phyloP scores from a whole-genome alignment of 768 basidiomycete genomes.

The Daedaleopsis nitida region DNA sequence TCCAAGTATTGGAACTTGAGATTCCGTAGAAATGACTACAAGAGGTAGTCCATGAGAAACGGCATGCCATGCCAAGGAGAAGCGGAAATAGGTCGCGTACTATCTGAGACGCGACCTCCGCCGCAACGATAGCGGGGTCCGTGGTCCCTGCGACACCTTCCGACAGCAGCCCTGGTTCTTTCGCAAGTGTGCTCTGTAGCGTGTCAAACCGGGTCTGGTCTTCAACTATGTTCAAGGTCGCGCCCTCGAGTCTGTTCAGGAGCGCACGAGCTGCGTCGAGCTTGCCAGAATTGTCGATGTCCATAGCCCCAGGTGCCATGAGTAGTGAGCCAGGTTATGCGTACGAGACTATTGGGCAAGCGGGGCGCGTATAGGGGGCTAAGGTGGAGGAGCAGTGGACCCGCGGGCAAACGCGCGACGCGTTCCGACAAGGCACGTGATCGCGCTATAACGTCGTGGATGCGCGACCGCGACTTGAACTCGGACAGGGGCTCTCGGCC shows the following conservation, averaged over 20 bases:
- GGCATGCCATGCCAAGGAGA: neutral
- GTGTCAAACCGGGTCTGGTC: conserved; percentile 22
- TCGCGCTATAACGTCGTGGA: neutral
- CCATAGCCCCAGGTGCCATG: conserved; percentile 8
- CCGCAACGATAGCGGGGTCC: conserved; percentile 44
- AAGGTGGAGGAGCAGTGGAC: neutral
- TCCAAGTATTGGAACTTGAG: conserved; percentile 90
- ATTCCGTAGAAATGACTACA: conserved; percentile 70
- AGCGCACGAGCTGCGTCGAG: conserved; percentile 22
- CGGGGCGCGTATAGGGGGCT: neutral
- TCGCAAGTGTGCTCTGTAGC: conserved; percentile 15
- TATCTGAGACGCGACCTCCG: conserved; percentile 60
- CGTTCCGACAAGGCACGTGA: neutral
- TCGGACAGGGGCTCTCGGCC: too few relatives aligned
- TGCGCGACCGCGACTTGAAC: too few relatives aligned
- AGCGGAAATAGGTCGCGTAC: conserved; percentile 41
- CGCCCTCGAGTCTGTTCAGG: conserved; percentile 15
- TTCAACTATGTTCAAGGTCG: conserved; percentile 20
- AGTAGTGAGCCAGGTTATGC: neutral
- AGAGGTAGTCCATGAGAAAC: neutral
- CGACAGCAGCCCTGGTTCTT: conserved; percentile 15
- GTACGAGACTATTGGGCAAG: neutral
- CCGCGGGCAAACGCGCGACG: neutral
- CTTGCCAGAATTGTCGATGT: conserved; percentile 16
- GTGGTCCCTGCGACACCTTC: conserved; percentile 21